Conservation (phyloP, 345 rosid species). For the Noccaea bulbosa region DNA sequence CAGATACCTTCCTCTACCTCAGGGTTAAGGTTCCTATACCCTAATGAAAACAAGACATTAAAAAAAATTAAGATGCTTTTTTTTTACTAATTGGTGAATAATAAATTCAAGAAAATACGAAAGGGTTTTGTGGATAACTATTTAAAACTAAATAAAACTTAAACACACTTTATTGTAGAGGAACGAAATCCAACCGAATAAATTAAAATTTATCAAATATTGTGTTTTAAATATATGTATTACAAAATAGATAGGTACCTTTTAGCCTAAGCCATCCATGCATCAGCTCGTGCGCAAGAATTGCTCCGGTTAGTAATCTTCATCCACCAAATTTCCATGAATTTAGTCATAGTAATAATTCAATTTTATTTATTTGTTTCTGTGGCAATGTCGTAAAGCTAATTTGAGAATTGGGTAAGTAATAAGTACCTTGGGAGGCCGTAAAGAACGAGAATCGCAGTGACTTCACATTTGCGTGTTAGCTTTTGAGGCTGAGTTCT, state of each 20-base stretch:
- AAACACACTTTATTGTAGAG: not conserved
- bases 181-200: constrained; percentile 1
- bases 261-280: constrained; percentile 93
- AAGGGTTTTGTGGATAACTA: not conserved
- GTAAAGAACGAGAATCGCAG: constrained; percentile 94
- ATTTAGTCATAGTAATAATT: not conserved
- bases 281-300: constrained; percentile 94
- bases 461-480: constrained; percentile 84
- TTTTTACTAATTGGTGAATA: not conserved
- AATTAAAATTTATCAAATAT: not conserved
- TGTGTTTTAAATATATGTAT: not conserved
- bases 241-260: constrained; percentile 48
- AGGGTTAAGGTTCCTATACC: constrained; percentile 78
- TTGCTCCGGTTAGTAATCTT: constrained; percentile 94
- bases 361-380: not conserved
- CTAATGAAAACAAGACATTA: constrained; percentile 33
- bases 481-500: constrained; percentile 82
- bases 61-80: constrained; percentile 4
- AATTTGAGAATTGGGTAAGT: constrained; percentile 6
- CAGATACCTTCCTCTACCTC: constrained; percentile 99
- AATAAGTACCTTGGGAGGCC: constrained; percentile 83
- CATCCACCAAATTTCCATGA: constrained; percentile 29
- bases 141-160: not conserved
- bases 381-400: not conserved
- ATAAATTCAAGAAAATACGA: not conserved